These are phyloP conservation scores for Lichtheimia ornata DNA, from an alignment of 371 early-diverging fungal species.

Conservation along the genomic window DNA sequence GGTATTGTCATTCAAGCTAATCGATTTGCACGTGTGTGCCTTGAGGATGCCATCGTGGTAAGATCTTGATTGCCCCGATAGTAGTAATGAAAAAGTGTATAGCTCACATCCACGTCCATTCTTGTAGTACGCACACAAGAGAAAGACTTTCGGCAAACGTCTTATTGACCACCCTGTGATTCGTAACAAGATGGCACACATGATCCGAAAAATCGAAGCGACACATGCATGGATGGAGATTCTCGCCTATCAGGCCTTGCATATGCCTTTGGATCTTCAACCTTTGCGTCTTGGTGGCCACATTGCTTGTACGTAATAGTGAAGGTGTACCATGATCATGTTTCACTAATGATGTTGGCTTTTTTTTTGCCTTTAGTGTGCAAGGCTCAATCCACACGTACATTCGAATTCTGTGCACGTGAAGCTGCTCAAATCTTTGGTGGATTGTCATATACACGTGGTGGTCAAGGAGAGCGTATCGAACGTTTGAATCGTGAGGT, in stretches of 20 bases:
- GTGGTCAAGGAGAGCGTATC: constrained; percentile 84
- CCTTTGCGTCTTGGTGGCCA: constrained; percentile 82
- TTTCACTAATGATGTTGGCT: background rate
- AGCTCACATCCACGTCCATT: background rate
- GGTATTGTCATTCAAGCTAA: constrained; percentile 86
- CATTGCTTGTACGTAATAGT: constrained; percentile 54
- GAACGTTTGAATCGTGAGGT: constrained; percentile 90
- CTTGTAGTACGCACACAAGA: constrained; percentile 81
- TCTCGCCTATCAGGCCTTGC: constrained; percentile 65
- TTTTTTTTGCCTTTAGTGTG: constrained; percentile 36
- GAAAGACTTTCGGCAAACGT: constrained; percentile 86
- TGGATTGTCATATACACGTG: constrained; percentile 79
- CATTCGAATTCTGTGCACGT: constrained; percentile 85
- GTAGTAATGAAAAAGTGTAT: background rate
- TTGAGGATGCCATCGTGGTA: constrained; percentile 80
- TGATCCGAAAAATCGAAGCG: constrained; percentile 86
- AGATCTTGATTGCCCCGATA: background rate
- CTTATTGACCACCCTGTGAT: constrained; percentile 75
- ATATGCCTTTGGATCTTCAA: constrained; percentile 68
- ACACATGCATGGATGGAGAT: constrained; percentile 86
- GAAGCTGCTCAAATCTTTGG: constrained; percentile 94
- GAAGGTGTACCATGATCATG: too few species aligned
- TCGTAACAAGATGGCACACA: constrained; percentile 70
- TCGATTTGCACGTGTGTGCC: constrained; percentile 84
- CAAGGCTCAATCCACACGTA: constrained; percentile 86